These are phyloP conservation scores for Rhodomyrtus tomentosa DNA, from an alignment of 345 rosid genomes.

Conservation along the genomic window DNA sequence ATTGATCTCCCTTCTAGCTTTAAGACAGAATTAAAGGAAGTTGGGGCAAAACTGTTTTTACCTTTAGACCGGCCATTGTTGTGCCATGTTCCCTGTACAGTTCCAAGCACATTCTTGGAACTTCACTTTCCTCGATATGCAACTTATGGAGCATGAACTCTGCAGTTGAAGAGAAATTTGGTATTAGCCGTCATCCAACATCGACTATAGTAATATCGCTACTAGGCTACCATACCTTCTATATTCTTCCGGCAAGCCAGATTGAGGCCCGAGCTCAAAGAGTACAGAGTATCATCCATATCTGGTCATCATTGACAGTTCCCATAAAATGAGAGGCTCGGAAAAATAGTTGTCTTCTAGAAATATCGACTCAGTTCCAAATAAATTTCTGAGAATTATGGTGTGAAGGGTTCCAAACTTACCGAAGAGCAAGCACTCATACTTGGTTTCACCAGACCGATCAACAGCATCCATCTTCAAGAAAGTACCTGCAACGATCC, in stretches of 20 bases:
- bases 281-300: slow-evolving; percentile 84
- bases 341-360: not conserved
- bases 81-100: slow-evolving; percentile 87
- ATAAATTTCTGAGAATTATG: not conserved
- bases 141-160: slow-evolving; percentile 68
- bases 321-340: not conserved
- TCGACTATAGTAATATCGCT: not conserved
- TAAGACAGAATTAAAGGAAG: not conserved
- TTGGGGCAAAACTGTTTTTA: slow-evolving; percentile 1
- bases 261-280: slow-evolving; percentile 65
- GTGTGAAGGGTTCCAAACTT: not conserved
- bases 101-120: slow-evolving; percentile 80
- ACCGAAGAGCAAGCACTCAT: slow-evolving; percentile 86
- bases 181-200: not conserved
- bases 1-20: not conserved
- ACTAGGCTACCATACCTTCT: slow-evolving; percentile 33
- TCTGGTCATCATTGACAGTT: slow-evolving; percentile 25
- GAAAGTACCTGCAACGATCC: slow-evolving; percentile 13
- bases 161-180: slow-evolving; percentile 7
- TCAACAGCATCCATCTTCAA: slow-evolving; percentile 43
- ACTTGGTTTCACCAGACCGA: slow-evolving; percentile 26
- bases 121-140: slow-evolving; percentile 64
- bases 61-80: slow-evolving; percentile 97
- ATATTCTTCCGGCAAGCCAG: slow-evolving; percentile 79
- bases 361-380: not conserved